phyloP scores from a whole-genome alignment of 345 rosid genomes.

The Gossypium herbaceum region DNA sequence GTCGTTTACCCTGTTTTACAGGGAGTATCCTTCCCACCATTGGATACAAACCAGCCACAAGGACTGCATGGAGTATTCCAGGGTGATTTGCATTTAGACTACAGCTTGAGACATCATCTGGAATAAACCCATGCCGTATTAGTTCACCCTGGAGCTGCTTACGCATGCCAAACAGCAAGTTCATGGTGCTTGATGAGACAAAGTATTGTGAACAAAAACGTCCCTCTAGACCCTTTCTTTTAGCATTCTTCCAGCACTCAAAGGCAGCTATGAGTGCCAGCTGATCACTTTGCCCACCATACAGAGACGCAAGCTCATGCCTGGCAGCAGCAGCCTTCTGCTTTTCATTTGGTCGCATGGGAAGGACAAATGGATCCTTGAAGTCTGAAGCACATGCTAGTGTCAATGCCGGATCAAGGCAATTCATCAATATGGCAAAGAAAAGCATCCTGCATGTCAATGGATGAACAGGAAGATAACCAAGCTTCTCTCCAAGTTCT shows the following conservation, averaged over 20 bases:
- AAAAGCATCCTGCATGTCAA: constrained; percentile 88
- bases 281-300: constrained; percentile 88
- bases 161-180: constrained; percentile 79
- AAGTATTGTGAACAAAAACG: constrained; percentile 74
- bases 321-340: constrained; percentile 70
- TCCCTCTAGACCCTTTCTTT: constrained; percentile 51
- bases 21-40: constrained; percentile 67
- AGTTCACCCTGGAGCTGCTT: constrained; percentile 74
- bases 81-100: constrained; percentile 64
- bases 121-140: constrained; percentile 56
- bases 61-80: constrained; percentile 77
- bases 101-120: constrained; percentile 49
- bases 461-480: constrained; percentile 88
- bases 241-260: constrained; percentile 85
- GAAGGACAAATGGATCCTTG: constrained; percentile 80
- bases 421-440: constrained; percentile 81
- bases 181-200: constrained; percentile 66
- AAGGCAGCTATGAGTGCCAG: constrained; percentile 86
- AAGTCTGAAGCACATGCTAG: constrained; percentile 91
- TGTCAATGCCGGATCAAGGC: constrained; percentile 95
- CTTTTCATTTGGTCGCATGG: constrained; percentile 68
- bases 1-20: constrained; percentile 40
- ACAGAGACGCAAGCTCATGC: constrained; percentile 73
- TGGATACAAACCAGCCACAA: constrained; percentile 87
- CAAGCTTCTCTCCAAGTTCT: constrained; percentile 83